Conservation (phyloP, 257 asterid species). For the Solanum etuberosum region DNA sequence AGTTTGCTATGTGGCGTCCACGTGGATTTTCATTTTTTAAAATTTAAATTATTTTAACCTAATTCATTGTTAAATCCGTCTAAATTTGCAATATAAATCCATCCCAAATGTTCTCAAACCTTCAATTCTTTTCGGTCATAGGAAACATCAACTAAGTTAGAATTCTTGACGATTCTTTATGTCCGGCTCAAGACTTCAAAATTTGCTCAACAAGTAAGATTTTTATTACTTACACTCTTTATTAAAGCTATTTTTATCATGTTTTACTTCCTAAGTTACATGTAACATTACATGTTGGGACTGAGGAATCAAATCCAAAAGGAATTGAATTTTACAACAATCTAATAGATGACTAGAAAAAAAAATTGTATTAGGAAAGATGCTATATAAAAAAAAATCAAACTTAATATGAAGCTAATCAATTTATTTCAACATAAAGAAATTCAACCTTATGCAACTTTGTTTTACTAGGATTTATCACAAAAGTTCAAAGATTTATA, state of each 20-base stretch:
- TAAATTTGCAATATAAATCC: neutral
- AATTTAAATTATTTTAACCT: neutral
- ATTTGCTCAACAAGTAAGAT: neutral
- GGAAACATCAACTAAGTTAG: neutral
- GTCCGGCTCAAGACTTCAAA: neutral
- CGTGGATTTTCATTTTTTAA: neutral
- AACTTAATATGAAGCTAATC: neutral
- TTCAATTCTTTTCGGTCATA: neutral
- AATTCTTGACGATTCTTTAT: neutral
- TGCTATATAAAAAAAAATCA: neutral
- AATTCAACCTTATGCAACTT: conserved; percentile 53
- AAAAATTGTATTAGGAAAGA: conserved; percentile 25
- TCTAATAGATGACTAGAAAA: conserved; percentile 39
- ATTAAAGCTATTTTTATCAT: neutral
- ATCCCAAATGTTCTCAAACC: neutral
- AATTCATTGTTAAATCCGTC: neutral
- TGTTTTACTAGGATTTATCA: conserved; percentile 79
- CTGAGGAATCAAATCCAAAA: conserved; percentile 49
- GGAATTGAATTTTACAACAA: conserved; percentile 61
- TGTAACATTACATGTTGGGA: conserved; percentile 19
- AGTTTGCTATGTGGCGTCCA: neutral
- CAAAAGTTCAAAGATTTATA: conserved; percentile 49
- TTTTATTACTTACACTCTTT: neutral
- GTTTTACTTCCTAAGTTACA: neutral
- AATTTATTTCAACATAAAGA: conserved; percentile 15